Conservation (phyloP, 2,329 filamentous ascomycete species). For the Neospermospora avenae region DNA sequence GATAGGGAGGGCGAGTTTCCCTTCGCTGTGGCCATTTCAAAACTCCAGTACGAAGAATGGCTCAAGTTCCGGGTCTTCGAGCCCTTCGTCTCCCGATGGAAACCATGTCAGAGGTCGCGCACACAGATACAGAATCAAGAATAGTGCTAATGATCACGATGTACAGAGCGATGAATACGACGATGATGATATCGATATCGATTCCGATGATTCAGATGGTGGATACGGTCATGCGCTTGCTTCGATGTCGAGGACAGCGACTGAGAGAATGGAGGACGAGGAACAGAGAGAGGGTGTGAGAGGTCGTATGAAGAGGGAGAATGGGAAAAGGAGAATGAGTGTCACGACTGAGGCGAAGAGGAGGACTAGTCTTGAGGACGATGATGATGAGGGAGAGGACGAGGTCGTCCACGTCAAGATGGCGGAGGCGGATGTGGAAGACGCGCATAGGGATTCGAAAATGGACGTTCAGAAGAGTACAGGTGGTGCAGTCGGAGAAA, state of each 20-base stretch:
- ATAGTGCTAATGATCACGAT: constrained; percentile 25
- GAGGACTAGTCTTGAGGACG: constrained; percentile 36
- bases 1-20: constrained; percentile 22
- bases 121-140: constrained; percentile 6
- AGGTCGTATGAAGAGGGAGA: constrained; percentile 6
- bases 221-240: constrained; percentile 17
- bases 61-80: not conserved
- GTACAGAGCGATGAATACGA: constrained; percentile 23
- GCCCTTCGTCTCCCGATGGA: not conserved
- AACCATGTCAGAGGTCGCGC: constrained; percentile 7
- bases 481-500: not conserved
- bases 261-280: not conserved
- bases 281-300: not conserved
- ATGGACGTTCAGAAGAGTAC: not conserved
- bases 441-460: constrained; percentile 6
- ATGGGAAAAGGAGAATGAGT: constrained; percentile 26
- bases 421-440: constrained; percentile 18
- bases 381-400: constrained; percentile 33
- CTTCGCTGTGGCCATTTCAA: constrained; percentile 30
- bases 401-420: constrained; percentile 29
- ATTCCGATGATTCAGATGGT: constrained; percentile 22
- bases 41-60: not conserved
- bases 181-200: constrained; percentile 11
- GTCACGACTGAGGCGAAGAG: constrained; percentile 34
- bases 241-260: not conserved